phyloP scores from a whole-genome alignment of 306 rosid species.

The Quercus agrifolia region DNA sequence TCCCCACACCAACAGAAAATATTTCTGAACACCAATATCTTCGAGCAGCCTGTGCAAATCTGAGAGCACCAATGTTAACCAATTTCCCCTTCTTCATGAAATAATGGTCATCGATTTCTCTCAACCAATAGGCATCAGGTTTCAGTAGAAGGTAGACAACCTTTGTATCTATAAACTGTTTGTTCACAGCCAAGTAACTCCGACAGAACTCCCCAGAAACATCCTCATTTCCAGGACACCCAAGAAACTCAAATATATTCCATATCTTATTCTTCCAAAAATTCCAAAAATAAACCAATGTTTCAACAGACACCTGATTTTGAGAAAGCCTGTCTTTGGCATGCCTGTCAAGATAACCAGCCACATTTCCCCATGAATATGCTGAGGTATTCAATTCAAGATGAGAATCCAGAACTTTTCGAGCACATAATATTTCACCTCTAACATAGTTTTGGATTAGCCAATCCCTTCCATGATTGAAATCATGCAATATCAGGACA shows the following conservation, averaged over 20 bases:
- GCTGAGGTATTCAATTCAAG: slow-evolving; percentile 26
- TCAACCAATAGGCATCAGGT: slow-evolving; percentile 63
- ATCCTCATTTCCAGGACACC: slow-evolving; percentile 30
- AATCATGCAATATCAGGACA: no score
- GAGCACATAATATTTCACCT: slow-evolving; percentile 54
- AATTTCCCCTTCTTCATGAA: slow-evolving; percentile 36
- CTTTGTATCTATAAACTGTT: slow-evolving; percentile 13
- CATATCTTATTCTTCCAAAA: slow-evolving; percentile 55
- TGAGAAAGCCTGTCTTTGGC: slow-evolving; percentile 19
- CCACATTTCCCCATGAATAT: slow-evolving; percentile 37
- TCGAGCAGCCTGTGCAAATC: slow-evolving; percentile 36
- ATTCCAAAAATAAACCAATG: slow-evolving; percentile 61
- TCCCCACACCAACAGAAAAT: slow-evolving; percentile 41
- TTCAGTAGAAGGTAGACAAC: slow-evolving; percentile 35
- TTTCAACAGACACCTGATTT: slow-evolving; percentile 42
- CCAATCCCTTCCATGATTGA: no score
- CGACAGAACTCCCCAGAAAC: slow-evolving; percentile 40
- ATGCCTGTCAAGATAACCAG: slow-evolving; percentile 22
- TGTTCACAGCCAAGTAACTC: slow-evolving; percentile 52
- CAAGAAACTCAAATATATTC: slow-evolving; percentile 26
- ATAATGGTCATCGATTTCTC: slow-evolving; percentile 16
- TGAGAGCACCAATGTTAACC: slow-evolving; percentile 30
- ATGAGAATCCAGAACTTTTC: slow-evolving; percentile 62
- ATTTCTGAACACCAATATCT: slow-evolving; percentile 57
- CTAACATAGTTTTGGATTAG: neutral